phyloP scores from a whole-genome alignment of 441 rosid genomes.

The Rhodomyrtus psidioides region DNA sequence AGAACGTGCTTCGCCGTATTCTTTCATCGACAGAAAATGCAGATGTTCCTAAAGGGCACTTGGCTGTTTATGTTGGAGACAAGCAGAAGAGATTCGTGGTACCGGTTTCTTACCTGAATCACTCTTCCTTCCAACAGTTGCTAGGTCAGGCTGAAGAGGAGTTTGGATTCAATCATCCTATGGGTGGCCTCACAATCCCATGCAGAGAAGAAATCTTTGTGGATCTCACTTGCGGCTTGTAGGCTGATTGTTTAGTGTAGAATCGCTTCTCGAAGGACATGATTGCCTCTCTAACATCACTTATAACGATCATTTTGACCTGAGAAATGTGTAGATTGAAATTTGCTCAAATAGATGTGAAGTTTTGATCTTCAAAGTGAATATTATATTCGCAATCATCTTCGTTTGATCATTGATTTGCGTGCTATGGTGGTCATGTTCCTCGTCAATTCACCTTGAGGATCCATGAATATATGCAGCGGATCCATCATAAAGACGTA shows the following conservation, averaged over 20 bases:
- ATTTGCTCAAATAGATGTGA: background rate
- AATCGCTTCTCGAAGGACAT: background rate
- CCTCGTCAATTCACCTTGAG: background rate
- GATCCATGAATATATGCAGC: background rate
- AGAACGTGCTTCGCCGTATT: background rate
- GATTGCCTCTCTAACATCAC: background rate
- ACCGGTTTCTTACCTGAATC: slow-evolving; percentile 7
- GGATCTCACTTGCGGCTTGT: background rate
- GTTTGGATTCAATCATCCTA: slow-evolving; percentile 37
- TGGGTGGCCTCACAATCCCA: slow-evolving; percentile 43
- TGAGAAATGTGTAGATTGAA: background rate
- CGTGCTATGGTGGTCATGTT: background rate
- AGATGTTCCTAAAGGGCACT: slow-evolving; percentile 5
- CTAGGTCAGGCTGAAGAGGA: slow-evolving; percentile 35
- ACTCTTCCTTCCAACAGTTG: slow-evolving; percentile 13
- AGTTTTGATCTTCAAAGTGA: background rate
- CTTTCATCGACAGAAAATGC: background rate
- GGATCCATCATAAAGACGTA: background rate
- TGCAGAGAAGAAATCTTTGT: slow-evolving; percentile 27
- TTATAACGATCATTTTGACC: background rate
- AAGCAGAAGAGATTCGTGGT: slow-evolving; percentile 4
- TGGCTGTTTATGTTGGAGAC: slow-evolving; percentile 9
- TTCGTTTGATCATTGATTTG: background rate
- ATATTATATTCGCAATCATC: background rate
- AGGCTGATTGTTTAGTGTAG: background rate